Conservation (phyloP, 2,329 filamentous ascomycete species). For the Lachnellula hyalina region DNA sequence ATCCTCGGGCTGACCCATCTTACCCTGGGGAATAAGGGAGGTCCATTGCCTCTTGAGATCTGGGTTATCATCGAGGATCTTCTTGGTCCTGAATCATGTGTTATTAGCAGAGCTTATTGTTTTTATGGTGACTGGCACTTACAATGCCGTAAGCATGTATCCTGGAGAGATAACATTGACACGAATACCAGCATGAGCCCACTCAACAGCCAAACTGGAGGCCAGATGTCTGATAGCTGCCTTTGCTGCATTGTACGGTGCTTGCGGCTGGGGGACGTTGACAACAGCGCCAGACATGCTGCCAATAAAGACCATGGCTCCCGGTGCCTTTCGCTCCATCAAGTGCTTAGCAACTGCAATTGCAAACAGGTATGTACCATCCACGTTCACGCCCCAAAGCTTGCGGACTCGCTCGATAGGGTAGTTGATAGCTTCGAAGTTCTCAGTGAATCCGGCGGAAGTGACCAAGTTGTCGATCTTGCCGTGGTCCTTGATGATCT, state of each 20-base stretch:
- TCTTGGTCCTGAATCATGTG: slow-evolving; percentile 62
- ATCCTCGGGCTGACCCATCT: slow-evolving; percentile 89
- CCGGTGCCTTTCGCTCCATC: slow-evolving; percentile 71
- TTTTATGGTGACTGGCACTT: slow-evolving; percentile 36
- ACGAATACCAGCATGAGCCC: slow-evolving; percentile 80
- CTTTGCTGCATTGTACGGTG: slow-evolving; percentile 89
- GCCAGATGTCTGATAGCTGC: slow-evolving; percentile 87
- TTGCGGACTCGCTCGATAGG: slow-evolving; percentile 87
- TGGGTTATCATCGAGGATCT: slow-evolving; percentile 90
- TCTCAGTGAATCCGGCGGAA: slow-evolving; percentile 94
- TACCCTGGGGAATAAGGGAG: slow-evolving; percentile 83
- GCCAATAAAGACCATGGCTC: slow-evolving; percentile 90
- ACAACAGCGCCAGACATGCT: slow-evolving; percentile 94
- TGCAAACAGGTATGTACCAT: slow-evolving; percentile 86
- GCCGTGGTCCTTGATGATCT: slow-evolving; percentile 66
- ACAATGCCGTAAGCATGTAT: slow-evolving; percentile 94
- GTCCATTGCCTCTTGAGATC: slow-evolving; percentile 88
- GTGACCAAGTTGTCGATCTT: slow-evolving; percentile 90
- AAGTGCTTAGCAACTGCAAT: slow-evolving; percentile 80
- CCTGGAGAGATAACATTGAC: slow-evolving; percentile 95
- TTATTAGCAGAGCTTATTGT: slow-evolving; percentile 11
- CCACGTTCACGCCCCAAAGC: slow-evolving; percentile 91
- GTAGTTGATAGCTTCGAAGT: slow-evolving; percentile 87
- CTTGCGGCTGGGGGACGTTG: slow-evolving; percentile 92
- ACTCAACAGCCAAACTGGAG: slow-evolving; percentile 85